A percentile compares a stretch with the other conserved stretches of the same genome.
phyloP scores from a whole-genome alignment of 2,329 filamentous ascomycete species.

The Alternaria gaisen region DNA sequence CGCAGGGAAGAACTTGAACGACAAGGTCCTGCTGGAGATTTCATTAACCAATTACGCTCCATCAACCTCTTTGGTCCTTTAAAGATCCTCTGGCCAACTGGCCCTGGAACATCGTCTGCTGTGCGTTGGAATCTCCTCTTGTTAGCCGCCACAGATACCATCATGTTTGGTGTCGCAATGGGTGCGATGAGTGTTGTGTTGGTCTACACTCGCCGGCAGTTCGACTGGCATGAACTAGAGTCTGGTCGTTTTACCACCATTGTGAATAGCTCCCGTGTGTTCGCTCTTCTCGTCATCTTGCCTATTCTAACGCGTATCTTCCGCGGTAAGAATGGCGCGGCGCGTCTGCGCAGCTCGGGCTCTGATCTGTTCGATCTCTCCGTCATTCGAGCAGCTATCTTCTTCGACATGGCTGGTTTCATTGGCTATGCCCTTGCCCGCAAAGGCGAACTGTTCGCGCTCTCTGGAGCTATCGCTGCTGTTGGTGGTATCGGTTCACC shows the following conservation, averaged over 20 bases:
- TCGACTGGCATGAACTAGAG: slow-evolving; percentile 83
- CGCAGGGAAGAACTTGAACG: slow-evolving; percentile 58
- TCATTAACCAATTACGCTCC: slow-evolving; percentile 55
- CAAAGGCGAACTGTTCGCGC: slow-evolving; percentile 70
- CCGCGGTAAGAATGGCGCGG: slow-evolving; percentile 61
- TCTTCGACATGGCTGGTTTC: slow-evolving; percentile 80
- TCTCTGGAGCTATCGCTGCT: slow-evolving; percentile 76
- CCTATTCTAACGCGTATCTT: slow-evolving; percentile 80
- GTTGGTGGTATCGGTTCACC: slow-evolving; percentile 87
- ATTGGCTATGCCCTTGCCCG: slow-evolving; percentile 76
- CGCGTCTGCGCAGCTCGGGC: slow-evolving; percentile 61
- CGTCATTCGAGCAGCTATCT: slow-evolving; percentile 76
- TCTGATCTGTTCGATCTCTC: slow-evolving; percentile 80
- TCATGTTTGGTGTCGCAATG: slow-evolving; percentile 83
- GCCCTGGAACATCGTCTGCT: slow-evolving; percentile 65
- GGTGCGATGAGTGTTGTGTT: slow-evolving; percentile 82
- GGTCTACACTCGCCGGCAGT: slow-evolving; percentile 82
- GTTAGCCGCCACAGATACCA: slow-evolving; percentile 80
- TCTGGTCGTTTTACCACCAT: slow-evolving; percentile 82
- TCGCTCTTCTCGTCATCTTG: slow-evolving; percentile 76
- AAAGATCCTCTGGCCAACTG: slow-evolving; percentile 77
- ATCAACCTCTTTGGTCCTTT: slow-evolving; percentile 79
- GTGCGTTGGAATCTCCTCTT: slow-evolving; percentile 84
- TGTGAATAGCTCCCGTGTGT: slow-evolving; percentile 79
- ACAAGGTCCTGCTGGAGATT: slow-evolving; percentile 50